Base-by-base conservation (phyloP, 1,284 basidiomycete genomes). In the Heliocybe sulcata region DNA sequence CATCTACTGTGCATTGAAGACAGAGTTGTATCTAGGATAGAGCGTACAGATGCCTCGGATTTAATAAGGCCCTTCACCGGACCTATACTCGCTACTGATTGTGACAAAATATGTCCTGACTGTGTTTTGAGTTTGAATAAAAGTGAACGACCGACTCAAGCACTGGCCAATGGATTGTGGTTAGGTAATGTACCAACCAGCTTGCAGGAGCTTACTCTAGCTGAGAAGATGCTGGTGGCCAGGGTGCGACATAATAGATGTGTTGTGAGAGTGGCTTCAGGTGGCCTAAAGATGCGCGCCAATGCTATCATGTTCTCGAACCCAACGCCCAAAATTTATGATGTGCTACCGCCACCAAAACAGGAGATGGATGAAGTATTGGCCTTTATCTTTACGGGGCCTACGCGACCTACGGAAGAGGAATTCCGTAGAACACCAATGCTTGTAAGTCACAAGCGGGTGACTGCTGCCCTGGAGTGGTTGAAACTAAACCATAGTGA, bases 401-500 rank as follows among this genome's bases (percentile, higher is more conserved):
- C 38, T 9, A 20, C 19, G n/a, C 38, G n/a, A 42, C 38, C 38
- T 8, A 42, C 38, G 3, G 38, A 42, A 9, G 16, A 6, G n/a
- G 64, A 68, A 50, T 59, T 63, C 20, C 45, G 58, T 29, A 19
- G 64, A 19, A 66, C 60, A 35, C 68, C 67, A 3, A 54, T 69
- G 19, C 54, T 67, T 16, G 63, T 68, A 0, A 42, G 62, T 20
- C 10, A 59, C 14, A 57, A 64, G 20, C 29, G 53, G n/a, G 60
- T 67, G 0, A 14, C 31, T 12, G 35, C 20, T 20, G 67, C 67
- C 2, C 52, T 71, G 8, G 54, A 65, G 20, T 69, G 68, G 68
- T 54, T 70, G 16, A 63, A 63, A 26, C 35, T 68, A 2, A 71
- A 71, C 50, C 65, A 71, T 58, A 6, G 2, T 10, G 63, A 64